These are phyloP conservation scores for Pleoardoris graminearum DNA, from an alignment of 2,329 filamentous ascomycete species.

Conservation along the genomic window DNA sequence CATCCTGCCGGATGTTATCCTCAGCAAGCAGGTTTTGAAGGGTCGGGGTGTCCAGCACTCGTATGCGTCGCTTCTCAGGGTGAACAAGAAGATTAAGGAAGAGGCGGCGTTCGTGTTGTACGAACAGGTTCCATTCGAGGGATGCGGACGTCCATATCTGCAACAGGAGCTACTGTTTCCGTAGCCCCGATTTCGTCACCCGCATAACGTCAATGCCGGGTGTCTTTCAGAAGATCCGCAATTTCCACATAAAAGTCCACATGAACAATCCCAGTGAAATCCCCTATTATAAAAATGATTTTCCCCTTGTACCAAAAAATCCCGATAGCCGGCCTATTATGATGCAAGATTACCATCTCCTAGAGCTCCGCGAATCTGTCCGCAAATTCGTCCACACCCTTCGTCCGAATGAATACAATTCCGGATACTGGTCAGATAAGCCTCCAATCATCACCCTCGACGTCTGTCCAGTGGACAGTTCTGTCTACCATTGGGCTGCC, in stretches of 20 bases:
- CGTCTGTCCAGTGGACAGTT: neutral
- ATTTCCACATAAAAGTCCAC: neutral
- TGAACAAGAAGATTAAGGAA: constrained; percentile 17
- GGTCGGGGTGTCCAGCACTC: neutral
- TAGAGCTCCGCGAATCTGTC: neutral
- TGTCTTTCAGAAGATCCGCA: neutral
- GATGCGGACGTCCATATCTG: neutral
- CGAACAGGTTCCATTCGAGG: constrained; percentile 13
- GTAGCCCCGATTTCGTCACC: neutral
- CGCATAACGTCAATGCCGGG: neutral
- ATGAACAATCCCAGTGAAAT: neutral
- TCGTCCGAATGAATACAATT: neutral
- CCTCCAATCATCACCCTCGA: neutral
- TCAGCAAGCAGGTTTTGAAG: neutral
- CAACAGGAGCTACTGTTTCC: constrained; percentile 1
- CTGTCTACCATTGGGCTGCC: neutral
- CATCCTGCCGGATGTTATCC: constrained; percentile 15
- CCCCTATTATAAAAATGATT: too few relatives aligned
- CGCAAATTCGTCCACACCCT: neutral
- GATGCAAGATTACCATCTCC: neutral
- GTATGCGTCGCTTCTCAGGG: constrained; percentile 10
- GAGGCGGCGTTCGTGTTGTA: constrained; percentile 20
- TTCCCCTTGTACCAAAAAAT: too few relatives aligned
- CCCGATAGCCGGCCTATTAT: neutral
- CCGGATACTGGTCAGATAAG: neutral